Evolutionary conservation across 2,329 filamentous ascomycete genomes (phyloP).

Genomic region (Blastomyces emzantsi): DNA sequence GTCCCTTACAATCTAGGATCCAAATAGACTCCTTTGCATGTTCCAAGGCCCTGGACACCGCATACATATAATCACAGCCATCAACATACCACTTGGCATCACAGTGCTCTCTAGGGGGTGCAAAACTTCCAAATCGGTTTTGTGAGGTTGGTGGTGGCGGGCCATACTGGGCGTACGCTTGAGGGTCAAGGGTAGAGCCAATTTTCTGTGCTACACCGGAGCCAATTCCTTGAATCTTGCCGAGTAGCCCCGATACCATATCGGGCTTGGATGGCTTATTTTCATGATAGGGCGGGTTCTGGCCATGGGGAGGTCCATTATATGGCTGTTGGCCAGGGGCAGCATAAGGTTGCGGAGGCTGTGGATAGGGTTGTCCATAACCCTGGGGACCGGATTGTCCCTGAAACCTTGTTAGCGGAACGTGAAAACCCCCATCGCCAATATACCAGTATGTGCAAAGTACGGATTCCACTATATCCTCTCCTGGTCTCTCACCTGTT

Average conservation of each 20-base stretch:
- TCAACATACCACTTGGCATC: constrained; percentile 96
- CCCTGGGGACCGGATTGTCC: constrained; percentile 13
- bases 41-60: constrained; percentile 84
- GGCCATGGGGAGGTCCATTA: constrained; percentile 22
- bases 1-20: constrained; percentile 71
- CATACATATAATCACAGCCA: constrained; percentile 90
- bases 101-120: constrained; percentile 77
- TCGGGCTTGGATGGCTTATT: constrained; percentile 30
- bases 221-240: constrained; percentile 47
- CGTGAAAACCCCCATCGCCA: neutral
- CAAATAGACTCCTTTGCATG: constrained; percentile 88
- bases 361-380: constrained; percentile 12
- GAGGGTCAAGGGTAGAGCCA: constrained; percentile 39
- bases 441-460: neutral
- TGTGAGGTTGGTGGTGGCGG: constrained; percentile 56
- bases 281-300: constrained; percentile 24
- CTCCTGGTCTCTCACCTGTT: constrained; percentile 7
- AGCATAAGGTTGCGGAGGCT: constrained; percentile 7
- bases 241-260: constrained; percentile 41
- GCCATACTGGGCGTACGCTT: constrained; percentile 40
- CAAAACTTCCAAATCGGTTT: constrained; percentile 83
- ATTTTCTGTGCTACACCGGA: constrained; percentile 44
- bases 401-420: constrained; percentile 14
- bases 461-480: neutral
- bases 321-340: constrained; percentile 20